Percentiles rank a stretch among this genome's conserved stretches.
phyloP scores from a whole-genome alignment of 768 basidiomycete species.

The Pluteus cervinus region DNA sequence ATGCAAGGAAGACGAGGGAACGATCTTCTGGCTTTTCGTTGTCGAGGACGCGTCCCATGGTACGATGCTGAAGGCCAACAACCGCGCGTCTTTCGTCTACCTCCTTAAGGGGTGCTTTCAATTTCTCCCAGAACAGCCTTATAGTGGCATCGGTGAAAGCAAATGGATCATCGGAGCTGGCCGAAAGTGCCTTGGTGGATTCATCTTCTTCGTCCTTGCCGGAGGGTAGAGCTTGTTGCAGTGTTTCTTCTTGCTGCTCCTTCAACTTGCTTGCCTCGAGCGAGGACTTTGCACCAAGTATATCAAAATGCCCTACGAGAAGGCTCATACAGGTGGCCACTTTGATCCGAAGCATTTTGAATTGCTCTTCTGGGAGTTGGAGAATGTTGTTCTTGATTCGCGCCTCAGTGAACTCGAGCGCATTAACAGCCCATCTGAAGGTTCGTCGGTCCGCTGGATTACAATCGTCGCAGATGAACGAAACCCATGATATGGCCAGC shows the following conservation, averaged over 20 bases:
- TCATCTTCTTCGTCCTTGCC: constrained; percentile 45
- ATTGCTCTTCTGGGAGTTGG: constrained; percentile 82
- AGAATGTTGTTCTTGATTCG: constrained; percentile 89
- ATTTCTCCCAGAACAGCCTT: constrained; percentile 73
- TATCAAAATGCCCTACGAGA: constrained; percentile 97
- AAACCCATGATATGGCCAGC: constrained; percentile 95
- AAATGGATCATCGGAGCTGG: constrained; percentile 35
- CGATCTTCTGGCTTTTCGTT: constrained; percentile 92
- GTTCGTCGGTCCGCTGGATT: constrained; percentile 93
- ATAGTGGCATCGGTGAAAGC: constrained; percentile 58
- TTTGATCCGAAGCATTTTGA: constrained; percentile 83
- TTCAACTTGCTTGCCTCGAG: constrained; percentile 87
- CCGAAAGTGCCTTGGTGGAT: constrained; percentile 25
- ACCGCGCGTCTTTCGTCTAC: constrained; percentile 63
- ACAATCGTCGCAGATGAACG: constrained; percentile 98
- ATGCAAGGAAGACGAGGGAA: constrained; percentile 89
- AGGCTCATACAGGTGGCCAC: constrained; percentile 96
- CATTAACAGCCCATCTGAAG: constrained; percentile 97
- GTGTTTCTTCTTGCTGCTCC: constrained; percentile 67
- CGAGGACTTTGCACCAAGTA: constrained; percentile 88
- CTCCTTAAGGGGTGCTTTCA: constrained; percentile 48
- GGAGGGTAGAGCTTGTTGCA: constrained; percentile 42
- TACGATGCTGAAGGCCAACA: constrained; percentile 62
- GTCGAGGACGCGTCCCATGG: constrained; percentile 88
- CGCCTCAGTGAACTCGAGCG: constrained; percentile 86